Evolutionary conservation across 192 early-diverging fungal genomes (phyloP), one percentile per base, ranked within the genome.

Genomic region (Mortierella hygrophila): DNA sequence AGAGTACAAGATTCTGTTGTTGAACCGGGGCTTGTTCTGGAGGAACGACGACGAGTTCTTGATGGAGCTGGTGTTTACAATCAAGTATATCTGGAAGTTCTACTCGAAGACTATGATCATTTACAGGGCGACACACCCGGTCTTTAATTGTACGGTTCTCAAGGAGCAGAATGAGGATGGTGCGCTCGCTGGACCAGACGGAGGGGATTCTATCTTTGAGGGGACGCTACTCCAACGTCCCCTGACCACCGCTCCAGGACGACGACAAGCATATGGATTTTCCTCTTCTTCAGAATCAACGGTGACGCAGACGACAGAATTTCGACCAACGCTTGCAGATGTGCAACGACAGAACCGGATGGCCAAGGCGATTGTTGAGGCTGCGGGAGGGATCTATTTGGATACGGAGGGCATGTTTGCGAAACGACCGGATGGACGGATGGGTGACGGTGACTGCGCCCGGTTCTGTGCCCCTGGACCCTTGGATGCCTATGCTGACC

Each of bases 381-480:
- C 80, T 10, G 89, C 87, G 16, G 92, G 92, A 21, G 92, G 92
- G 1, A 82, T 93, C 32, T 93, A 80, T 74, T 40, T 91, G 55
- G 90, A 93, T 80, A 72, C 91, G 21, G 92, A 85, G 26, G 75
- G 77, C 13, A 85, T 90, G 83, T 79, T 87, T 26, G 88, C 88
- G 46, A 60, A 70, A 26, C 78, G 91, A 57, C 87, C 89, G 0
- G 92, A 93, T 79, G 92, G 89, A 1, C 90, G 91, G 77, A 78
- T 93, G 63, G 92, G 90, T 16, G 88, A 87, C 21, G 86, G 79
- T 16, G 92, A 93, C 76, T 93, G 92, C 81, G 68, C 89, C 11
- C 72, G 92, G 68, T 93, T 90, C 74, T 93, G 91, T 85, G 90
- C 91, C 26, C 92, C 92, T 4, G 92, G 92, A 29, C 92, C 92